Base-by-base conservation (phyloP, 176 grass and related monocot genomes). In the Guadua angustifolia region DNA sequence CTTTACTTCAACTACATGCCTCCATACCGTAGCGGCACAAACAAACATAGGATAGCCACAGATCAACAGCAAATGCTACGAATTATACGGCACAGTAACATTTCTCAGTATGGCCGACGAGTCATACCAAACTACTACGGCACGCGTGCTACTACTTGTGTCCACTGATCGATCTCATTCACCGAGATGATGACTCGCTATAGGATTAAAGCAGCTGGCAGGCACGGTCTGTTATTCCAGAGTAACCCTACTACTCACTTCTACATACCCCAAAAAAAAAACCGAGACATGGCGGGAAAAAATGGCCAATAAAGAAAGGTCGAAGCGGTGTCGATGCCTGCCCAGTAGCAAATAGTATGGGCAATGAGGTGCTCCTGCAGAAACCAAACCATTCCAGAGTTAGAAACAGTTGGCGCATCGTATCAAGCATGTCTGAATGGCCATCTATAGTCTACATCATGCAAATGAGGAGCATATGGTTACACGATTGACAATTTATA, bases 301-400 rank as follows among this genome's bases (percentile, higher is more conserved):
- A 79, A 86, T 49, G 0, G 72, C 35, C 6, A 11, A 58, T 21
- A 2, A 73, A 80, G 49, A 52, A 47, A 79, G 75, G 69, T 75
- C 32, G 22, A 85, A 62, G 51, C 18, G 29, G 55, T 71, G 62
- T 71, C 73, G 43, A 52, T 69, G 74, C 69, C 79, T 79, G 88
- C 84, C 88, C 75, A 84, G 60, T 80, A 79, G 75, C 84, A 90
- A 87, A 90, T 79, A 83, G 42, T 79, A 79, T 79, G 74, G 84
- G 89, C 80, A 79, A 84, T 80, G 74, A 74, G 72, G 75, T 87
- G 71, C 77, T 85, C 77, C 88, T 90, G 84, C 75, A 87, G 3
- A 75, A 67, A 61, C 4, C 60, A 90, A 67, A 74, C 53, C 19
- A 19, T 17, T 35, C 35, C 26, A 3, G 17, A 22, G 66, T 90